phyloP scores from a whole-genome alignment of 768 basidiomycete genomes.

The Podaxis sp. region DNA sequence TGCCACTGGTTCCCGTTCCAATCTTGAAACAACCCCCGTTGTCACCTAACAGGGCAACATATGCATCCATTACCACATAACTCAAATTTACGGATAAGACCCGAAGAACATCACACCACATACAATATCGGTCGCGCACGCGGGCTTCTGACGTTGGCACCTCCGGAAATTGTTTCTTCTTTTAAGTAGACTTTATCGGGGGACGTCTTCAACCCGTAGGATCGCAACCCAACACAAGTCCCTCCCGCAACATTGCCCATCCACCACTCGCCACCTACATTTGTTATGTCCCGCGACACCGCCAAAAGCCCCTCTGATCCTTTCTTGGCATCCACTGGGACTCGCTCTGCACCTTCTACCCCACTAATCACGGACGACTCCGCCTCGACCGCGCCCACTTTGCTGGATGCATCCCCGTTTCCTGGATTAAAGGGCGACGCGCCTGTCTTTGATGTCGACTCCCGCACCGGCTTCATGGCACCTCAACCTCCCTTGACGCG shows the following conservation, averaged over 20 bases:
- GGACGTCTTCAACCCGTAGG: background rate
- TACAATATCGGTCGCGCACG: slow-evolving; percentile 1
- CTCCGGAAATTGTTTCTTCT: background rate
- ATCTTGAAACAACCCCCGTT: slow-evolving; percentile 3
- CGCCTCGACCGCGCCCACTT: slow-evolving; percentile 13
- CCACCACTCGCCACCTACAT: background rate
- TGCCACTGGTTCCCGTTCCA: background rate
- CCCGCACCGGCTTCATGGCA: slow-evolving; percentile 90
- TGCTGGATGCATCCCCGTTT: background rate
- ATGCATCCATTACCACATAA: background rate
- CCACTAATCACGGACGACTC: background rate
- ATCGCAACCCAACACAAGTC: background rate
- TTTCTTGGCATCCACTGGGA: background rate
- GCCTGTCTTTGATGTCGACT: slow-evolving; percentile 91
- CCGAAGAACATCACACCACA: slow-evolving; percentile 16
- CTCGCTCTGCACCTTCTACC: background rate
- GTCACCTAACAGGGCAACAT: background rate
- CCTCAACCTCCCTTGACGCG: slow-evolving; percentile 66
- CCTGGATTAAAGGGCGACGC: slow-evolving; percentile 49
- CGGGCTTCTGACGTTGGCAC: background rate
- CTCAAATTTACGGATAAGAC: slow-evolving; percentile 27
- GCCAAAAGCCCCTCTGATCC: background rate
- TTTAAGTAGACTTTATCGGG: background rate
- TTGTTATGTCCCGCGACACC: background rate
- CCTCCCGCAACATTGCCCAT: background rate